Evolutionary conservation across 306 rosid genomes (phyloP).

Genomic region (Pachyrhizus erosus): DNA sequence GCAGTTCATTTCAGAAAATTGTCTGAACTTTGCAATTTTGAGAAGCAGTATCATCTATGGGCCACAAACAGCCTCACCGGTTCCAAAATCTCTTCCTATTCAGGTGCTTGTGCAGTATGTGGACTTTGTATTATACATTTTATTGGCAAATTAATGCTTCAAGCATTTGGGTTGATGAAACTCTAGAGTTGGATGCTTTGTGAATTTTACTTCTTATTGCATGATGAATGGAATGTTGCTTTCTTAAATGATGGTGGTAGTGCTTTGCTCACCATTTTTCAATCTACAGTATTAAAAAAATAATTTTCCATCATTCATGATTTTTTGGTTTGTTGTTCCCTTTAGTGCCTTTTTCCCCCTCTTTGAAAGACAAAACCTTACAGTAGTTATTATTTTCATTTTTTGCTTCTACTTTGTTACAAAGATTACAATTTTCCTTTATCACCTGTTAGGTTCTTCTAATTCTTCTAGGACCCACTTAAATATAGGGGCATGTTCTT

Average conservation of each 20-base stretch:
- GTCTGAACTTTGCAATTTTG: constrained; percentile 73
- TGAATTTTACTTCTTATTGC: constrained; percentile 20
- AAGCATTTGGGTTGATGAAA: constrained; percentile 23
- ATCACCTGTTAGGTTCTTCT: neutral
- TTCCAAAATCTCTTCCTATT: constrained; percentile 92
- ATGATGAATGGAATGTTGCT: neutral
- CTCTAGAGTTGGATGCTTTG: neutral
- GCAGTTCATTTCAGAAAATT: constrained; percentile 69
- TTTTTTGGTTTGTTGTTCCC: constrained; percentile 9
- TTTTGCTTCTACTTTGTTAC: constrained; percentile 19
- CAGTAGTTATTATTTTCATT: neutral
- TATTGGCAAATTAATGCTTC: constrained; percentile 39
- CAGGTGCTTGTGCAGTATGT: constrained; percentile 60
- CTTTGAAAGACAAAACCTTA: constrained; percentile 6
- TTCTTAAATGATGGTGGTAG: constrained; percentile 9
- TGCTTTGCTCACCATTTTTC: constrained; percentile 8
- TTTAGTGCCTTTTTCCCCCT: neutral
- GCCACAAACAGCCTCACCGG: constrained; percentile 83
- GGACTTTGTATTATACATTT: constrained; percentile 16
- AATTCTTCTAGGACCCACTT: constrained; percentile 9
- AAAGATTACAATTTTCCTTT: constrained; percentile 20
- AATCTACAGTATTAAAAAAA: neutral
- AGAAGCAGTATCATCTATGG: constrained; percentile 98
- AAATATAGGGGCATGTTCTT: constrained; percentile 17
- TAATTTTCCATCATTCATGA: neutral